A percentile compares a stretch with the other conserved stretches of the same genome.
phyloP scores from a whole-genome alignment of 495 filamentous ascomycete genomes.

The Aspergillus biplanus region DNA sequence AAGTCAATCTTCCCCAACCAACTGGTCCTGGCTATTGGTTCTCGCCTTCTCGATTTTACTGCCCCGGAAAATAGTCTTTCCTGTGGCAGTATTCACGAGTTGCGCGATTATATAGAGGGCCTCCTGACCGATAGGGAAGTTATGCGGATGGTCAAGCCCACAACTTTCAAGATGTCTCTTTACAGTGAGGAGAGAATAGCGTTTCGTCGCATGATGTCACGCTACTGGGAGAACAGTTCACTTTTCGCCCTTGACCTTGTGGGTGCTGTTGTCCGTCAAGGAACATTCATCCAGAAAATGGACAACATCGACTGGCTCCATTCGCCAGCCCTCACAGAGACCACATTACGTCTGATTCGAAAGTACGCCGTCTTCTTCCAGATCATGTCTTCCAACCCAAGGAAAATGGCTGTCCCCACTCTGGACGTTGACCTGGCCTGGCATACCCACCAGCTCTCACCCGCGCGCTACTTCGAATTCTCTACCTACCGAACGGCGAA shows the following conservation, averaged over 20 bases:
- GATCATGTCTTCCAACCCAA: constrained; percentile 62
- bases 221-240: constrained; percentile 78
- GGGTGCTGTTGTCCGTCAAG: constrained; percentile 80
- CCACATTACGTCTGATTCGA: constrained; percentile 65
- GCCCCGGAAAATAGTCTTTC: constrained; percentile 17
- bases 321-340: constrained; percentile 62
- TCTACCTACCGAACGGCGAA: constrained; percentile 31
- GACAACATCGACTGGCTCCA: constrained; percentile 76
- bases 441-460: constrained; percentile 68
- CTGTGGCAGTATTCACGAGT: constrained; percentile 18
- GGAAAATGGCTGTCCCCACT: constrained; percentile 71
- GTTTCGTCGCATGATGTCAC: constrained; percentile 74
- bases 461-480: constrained; percentile 63
- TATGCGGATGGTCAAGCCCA: constrained; percentile 27
- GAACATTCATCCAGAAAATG: constrained; percentile 84
- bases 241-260: constrained; percentile 74
- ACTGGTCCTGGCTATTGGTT: constrained; percentile 50
- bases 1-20: constrained; percentile 61
- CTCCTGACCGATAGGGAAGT: constrained; percentile 15
- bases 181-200: constrained; percentile 47
- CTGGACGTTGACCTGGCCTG: constrained; percentile 88
- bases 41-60: constrained; percentile 38
- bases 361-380: constrained; percentile 74
- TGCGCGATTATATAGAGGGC: constrained; percentile 27
- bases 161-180: neutral